phyloP scores from a whole-genome alignment of 2,329 filamentous ascomycete genomes.

The Sarocladium oryzae region DNA sequence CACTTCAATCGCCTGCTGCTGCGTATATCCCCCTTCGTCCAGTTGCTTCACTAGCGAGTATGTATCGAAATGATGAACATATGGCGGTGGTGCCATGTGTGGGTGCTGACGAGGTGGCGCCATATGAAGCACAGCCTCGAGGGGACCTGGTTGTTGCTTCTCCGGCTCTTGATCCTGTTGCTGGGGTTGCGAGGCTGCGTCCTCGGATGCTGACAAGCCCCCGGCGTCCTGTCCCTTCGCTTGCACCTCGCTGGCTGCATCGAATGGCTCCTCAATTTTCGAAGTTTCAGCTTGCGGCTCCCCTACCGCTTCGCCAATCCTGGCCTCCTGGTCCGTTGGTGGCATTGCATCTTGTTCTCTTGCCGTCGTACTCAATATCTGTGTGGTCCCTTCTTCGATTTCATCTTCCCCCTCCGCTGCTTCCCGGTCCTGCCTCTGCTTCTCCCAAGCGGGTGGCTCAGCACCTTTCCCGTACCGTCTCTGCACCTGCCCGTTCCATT shows the following conservation, averaged over 20 bases:
- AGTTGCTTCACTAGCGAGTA: conserved; percentile 83
- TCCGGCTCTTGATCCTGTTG: conserved; percentile 12
- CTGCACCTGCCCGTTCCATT: conserved; percentile 40
- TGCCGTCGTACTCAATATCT: neutral
- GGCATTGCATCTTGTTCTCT: neutral
- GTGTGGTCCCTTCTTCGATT: neutral
- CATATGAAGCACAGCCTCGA: conserved; percentile 46
- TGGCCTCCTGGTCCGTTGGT: conserved; percentile 8
- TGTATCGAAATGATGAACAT: conserved; percentile 95
- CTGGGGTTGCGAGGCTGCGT: conserved; percentile 11
- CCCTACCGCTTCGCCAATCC: neutral
- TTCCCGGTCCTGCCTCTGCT: conserved; percentile 16
- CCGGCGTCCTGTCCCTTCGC: neutral
- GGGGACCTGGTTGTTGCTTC: conserved; percentile 25
- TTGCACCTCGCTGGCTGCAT: neutral
- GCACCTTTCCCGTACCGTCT: conserved; percentile 55
- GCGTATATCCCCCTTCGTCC: conserved; percentile 64
- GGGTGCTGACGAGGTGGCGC: conserved; percentile 39
- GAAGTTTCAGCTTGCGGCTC: neutral
- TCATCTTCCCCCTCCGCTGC: conserved; percentile 16
- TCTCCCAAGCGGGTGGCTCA: conserved; percentile 38
- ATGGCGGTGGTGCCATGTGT: conserved; percentile 66
- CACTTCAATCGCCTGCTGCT: conserved; percentile 68
- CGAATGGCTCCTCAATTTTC: neutral
- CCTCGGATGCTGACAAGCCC: conserved; percentile 7